Conservation (phyloP, 169 alveolate species). For the Miamiensis avidus region DNA sequence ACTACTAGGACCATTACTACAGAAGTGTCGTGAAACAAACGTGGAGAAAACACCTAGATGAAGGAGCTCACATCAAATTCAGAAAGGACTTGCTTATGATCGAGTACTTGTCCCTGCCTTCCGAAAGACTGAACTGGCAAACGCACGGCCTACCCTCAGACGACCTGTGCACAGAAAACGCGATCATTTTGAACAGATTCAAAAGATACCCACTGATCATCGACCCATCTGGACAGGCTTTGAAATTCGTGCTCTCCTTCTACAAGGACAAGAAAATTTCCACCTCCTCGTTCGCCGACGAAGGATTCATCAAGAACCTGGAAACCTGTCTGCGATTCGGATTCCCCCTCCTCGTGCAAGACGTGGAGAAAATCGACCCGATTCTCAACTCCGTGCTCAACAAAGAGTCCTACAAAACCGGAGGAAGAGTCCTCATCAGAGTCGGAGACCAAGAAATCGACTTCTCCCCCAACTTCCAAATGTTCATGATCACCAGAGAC, state of each 20-base stretch:
- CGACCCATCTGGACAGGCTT: conserved; percentile 97
- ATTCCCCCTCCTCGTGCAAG: conserved; percentile 94
- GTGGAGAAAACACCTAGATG: conserved; percentile 55
- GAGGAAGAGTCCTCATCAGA: conserved; percentile 94
- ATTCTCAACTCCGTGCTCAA: conserved; percentile 93
- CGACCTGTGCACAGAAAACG: conserved; percentile 96
- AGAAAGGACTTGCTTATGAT: conserved; percentile 90
- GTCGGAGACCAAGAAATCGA: conserved; percentile 98
- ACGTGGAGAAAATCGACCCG: conserved; percentile 95
- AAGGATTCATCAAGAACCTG: conserved; percentile 89
- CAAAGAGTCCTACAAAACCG: conserved; percentile 95
- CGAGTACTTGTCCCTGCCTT: conserved; percentile 95
- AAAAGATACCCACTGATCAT: conserved; percentile 95
- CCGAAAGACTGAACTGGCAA: conserved; percentile 94
- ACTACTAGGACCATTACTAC: conserved; percentile 36
- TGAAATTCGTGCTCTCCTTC: conserved; percentile 78
- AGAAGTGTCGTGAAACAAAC: conserved; percentile 52
- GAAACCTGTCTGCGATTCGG: conserved; percentile 96
- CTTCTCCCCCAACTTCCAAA: conserved; percentile 93
- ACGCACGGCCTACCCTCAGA: conserved; percentile 95
- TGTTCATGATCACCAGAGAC: conserved; percentile 96
- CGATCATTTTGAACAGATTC: conserved; percentile 90
- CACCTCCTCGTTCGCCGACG: conserved; percentile 90
- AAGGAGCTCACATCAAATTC: conserved; percentile 53
- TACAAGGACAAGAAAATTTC: conserved; percentile 86